Base-by-base conservation (phyloP, 306 rosid genomes). In the Inga oerstediana region DNA sequence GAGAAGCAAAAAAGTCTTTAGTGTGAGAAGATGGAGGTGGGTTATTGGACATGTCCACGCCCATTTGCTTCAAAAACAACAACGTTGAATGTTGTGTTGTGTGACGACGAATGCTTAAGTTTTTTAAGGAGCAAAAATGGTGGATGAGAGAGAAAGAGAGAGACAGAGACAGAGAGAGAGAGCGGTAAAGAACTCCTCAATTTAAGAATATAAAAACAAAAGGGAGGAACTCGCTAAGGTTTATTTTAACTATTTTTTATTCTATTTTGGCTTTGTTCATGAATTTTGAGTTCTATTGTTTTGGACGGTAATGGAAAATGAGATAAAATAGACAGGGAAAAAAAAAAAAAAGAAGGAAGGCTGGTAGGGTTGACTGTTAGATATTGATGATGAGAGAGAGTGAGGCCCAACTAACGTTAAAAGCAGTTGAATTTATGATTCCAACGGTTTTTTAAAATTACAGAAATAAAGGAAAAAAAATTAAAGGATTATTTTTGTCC, bases 311-410 rank as follows among this genome's bases (percentile, higher is more conserved):
- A 35, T 76, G 84, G 3, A 64, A 82, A 77, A 78, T 83, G 85
- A 68, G 80, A 51, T 41, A 56, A 69, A 10, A 59, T 20, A 61
- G 10, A 61, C 70, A 14, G 73, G 2, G 5, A 5, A 0, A n/a
- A 3, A 20, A 1, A 10, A 24, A 61, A 61, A 24, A 37, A 17
- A 37, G 20, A 35, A 70, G 64, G 67, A 20, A 79, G 94, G 87
- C 92, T 80, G 96, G 94, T 93, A 92, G 99, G 91, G 91, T 83
- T 96, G 99, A 96, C 92, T 89, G 99, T 90, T 96, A 91, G 99
- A 83, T 94, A 83, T 81, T 88, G 39, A 69, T 75, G 69, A 85
- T 79, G 79, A 81, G 68, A 72, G 65, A n/a, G 73, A 43, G 72
- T 37, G 74, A 80, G 81, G 61, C 78, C 69, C 93, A 94, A 94